A percentile compares a stretch with the other conserved stretches of the same genome.
These are phyloP conservation scores for Hypoxylon sp. DNA, from an alignment of 2,329 filamentous ascomycete species.

Conservation along the genomic window DNA sequence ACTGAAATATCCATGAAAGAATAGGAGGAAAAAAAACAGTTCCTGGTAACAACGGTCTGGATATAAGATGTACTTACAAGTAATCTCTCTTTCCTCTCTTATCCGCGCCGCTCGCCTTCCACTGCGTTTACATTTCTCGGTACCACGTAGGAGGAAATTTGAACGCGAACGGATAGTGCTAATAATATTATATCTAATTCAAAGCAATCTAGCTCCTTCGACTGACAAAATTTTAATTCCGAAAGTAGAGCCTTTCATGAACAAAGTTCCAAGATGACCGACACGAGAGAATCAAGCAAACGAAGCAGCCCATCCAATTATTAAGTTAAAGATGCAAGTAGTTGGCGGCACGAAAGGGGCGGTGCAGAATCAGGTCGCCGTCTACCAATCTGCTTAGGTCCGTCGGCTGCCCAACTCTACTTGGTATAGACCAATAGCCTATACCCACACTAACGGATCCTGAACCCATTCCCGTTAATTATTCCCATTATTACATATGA, in stretches of 20 bases:
- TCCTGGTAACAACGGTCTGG: constrained; percentile 12
- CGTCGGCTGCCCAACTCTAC: no score
- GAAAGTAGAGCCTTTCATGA: not conserved
- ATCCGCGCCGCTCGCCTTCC: not conserved
- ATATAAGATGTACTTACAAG: constrained; percentile 30
- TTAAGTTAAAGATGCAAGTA: no score
- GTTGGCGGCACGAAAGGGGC: constrained; percentile 2
- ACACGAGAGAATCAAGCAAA: constrained; percentile 3
- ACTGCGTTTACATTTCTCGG: constrained; percentile 6
- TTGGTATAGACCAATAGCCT: no score
- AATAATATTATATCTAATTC: no score
- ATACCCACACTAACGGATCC: not conserved
- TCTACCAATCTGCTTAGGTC: no score
- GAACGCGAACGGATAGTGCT: constrained; percentile 15
- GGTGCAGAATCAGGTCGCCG: constrained; percentile 17
- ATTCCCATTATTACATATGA: no score
- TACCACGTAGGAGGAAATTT: constrained; percentile 4
- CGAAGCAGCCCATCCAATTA: constrained; percentile 5
- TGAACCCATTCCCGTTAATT: no score
- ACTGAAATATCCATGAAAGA: constrained; percentile 8
- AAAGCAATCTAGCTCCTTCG: no score
- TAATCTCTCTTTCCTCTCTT: constrained; percentile 12
- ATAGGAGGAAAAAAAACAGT: constrained; percentile 1
- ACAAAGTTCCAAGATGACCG: no score
- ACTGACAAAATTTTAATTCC: no score